Conservation (phyloP, 2,329 filamentous ascomycete genomes). For the Ceratocystis huliohia region DNA sequence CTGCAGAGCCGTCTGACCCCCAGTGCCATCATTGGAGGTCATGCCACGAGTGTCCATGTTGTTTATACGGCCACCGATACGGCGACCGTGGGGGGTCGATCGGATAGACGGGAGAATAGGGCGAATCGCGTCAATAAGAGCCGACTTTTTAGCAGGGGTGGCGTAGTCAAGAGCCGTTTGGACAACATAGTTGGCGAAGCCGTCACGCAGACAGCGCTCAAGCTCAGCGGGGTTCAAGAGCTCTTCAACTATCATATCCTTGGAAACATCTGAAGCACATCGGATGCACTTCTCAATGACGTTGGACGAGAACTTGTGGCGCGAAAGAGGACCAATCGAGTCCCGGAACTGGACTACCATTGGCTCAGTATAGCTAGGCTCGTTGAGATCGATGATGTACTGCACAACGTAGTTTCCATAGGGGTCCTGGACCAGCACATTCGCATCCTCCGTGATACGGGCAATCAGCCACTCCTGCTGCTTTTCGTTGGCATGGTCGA, state of each 20-base stretch:
- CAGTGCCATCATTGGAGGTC: slow-evolving; percentile 40
- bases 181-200: slow-evolving; percentile 94
- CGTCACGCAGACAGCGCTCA: slow-evolving; percentile 79
- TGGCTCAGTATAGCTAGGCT: slow-evolving; percentile 76
- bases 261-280: slow-evolving; percentile 61
- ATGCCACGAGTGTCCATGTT: slow-evolving; percentile 40
- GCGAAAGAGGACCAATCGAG: slow-evolving; percentile 59
- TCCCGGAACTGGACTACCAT: slow-evolving; percentile 70
- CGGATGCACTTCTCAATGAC: slow-evolving; percentile 95
- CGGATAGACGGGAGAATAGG: slow-evolving; percentile 75
- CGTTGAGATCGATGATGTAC: slow-evolving; percentile 92
- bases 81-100: slow-evolving; percentile 84
- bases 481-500: slow-evolving; percentile 82
- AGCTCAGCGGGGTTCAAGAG: slow-evolving; percentile 63
- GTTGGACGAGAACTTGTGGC: slow-evolving; percentile 98
- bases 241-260: slow-evolving; percentile 73
- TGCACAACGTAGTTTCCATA: slow-evolving; percentile 99
- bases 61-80: slow-evolving; percentile 79
- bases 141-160: slow-evolving; percentile 57
- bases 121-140: slow-evolving; percentile 71
- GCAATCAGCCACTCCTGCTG: slow-evolving; percentile 80
- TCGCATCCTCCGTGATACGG: slow-evolving; percentile 80
- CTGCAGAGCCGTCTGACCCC: slow-evolving; percentile 41
- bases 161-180: slow-evolving; percentile 88
- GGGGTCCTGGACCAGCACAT: slow-evolving; percentile 81